Conservation (phyloP, 208 protist species). For the Trypanosomatidae sp. region DNA sequence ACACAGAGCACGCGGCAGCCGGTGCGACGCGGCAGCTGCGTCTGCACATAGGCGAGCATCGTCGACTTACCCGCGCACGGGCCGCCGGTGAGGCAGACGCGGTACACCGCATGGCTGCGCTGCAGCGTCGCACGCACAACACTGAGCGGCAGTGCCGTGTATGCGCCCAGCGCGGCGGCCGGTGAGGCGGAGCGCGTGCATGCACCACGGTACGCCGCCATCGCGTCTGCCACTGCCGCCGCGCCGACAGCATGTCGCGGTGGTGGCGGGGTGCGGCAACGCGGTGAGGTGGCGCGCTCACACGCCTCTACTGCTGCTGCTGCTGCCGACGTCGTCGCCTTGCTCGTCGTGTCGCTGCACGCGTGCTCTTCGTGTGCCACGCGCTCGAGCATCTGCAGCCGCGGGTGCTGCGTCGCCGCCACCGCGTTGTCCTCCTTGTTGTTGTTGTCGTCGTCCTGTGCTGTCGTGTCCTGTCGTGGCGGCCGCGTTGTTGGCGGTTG, state of each 20-base stretch:
- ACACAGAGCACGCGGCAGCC: constrained; percentile 68
- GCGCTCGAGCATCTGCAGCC: no score
- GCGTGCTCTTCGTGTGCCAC: no score
- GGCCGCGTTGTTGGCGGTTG: no score
- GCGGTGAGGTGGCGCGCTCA: not conserved
- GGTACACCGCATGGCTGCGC: constrained; percentile 32
- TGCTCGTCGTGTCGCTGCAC: no score
- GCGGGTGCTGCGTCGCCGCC: no score
- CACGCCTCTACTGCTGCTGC: not conserved
- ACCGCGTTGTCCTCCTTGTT: no score
- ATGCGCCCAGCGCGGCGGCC: constrained; percentile 18
- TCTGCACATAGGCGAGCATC: constrained; percentile 44
- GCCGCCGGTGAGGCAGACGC: constrained; percentile 67
- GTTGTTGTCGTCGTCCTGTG: no score
- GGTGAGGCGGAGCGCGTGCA: constrained; percentile 60
- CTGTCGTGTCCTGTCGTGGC: no score
- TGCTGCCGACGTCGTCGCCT: not conserved
- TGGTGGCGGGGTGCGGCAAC: constrained; percentile 11
- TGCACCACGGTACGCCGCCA: no score
- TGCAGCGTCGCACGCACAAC: constrained; percentile 32
- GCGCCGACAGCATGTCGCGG: no score
- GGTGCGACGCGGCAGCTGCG: constrained; percentile 35
- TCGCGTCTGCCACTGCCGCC: no score
- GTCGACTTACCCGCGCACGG: constrained; percentile 78
- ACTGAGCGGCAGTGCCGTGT: constrained; percentile 22